Evolutionary conservation across 495 filamentous ascomycete genomes (phyloP).

Genomic region (Ramalina intermedia): DNA sequence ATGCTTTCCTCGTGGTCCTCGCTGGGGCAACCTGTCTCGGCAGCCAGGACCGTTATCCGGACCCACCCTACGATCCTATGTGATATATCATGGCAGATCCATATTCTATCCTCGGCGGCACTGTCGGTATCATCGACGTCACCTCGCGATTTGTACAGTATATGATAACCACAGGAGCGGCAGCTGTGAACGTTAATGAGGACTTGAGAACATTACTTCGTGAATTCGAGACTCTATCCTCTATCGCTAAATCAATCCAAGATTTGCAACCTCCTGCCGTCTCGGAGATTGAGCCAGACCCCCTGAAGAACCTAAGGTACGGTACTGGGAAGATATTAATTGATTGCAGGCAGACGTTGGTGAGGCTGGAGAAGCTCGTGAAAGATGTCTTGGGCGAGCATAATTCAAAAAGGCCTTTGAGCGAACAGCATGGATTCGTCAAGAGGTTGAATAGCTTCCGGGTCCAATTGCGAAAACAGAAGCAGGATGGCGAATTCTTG

Average conservation of each 20-base stretch:
- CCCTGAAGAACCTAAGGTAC: background rate
- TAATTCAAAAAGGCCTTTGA: background rate
- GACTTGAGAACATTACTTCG: background rate
- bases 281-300: background rate
- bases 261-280: background rate
- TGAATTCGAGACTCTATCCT: background rate
- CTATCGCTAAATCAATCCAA: background rate
- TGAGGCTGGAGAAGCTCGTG: background rate
- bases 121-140: conserved; percentile 10
- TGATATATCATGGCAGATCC: conserved; percentile 13
- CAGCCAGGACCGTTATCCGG: too few species aligned
- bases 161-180: background rate
- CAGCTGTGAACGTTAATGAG: background rate
- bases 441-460: too few species aligned
- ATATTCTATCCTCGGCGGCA: conserved; percentile 14
- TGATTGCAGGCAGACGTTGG: background rate
- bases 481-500: too few species aligned
- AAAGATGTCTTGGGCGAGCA: background rate
- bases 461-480: too few species aligned
- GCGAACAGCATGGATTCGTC: too few species aligned
- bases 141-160: conserved; percentile 8
- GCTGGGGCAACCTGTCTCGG: too few species aligned
- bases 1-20: too few species aligned
- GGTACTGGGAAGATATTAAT: background rate
- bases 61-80: background rate